A percentile compares a stretch with the other conserved stretches of the same genome.
These are phyloP conservation scores for Vitis amurensis DNA, from an alignment of 164 flowering plant species.

Conservation along the genomic window DNA sequence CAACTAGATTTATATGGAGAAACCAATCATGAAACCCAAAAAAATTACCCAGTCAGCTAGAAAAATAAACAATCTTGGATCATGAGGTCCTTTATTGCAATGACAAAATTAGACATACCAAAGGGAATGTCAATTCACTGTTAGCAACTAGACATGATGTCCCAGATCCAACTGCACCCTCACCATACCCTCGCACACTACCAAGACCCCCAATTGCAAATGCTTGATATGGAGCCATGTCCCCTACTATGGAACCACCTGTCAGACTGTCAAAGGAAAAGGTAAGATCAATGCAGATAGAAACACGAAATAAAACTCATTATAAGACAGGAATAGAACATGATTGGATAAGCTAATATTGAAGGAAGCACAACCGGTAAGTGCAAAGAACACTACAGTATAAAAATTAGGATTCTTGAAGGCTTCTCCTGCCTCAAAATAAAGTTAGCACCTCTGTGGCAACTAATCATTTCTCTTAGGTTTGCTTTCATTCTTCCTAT, in stretches of 20 bases:
- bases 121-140: slow-evolving; percentile 72
- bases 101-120: slow-evolving; percentile 49
- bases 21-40: too few species aligned
- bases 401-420: not conserved
- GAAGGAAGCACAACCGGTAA: not conserved
- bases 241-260: slow-evolving; percentile 96
- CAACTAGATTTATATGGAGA: too few species aligned
- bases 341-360: too few species aligned
- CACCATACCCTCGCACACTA: slow-evolving; percentile 92
- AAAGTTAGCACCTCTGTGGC: too few species aligned
- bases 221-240: slow-evolving; percentile 97
- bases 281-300: slow-evolving; percentile 12
- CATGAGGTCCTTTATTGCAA: not conserved
- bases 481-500: not conserved
- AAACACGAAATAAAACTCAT: not conserved
- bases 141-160: slow-evolving; percentile 84
- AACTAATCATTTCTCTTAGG: too few species aligned
- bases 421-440: not conserved
- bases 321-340: not conserved
- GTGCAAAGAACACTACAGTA: not conserved
- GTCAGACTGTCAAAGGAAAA: slow-evolving; percentile 58
- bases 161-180: slow-evolving; percentile 94
- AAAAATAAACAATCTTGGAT: too few species aligned
- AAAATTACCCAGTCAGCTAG: too few species aligned
- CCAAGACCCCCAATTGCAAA: slow-evolving; percentile 90